Conservation (phyloP, 2,329 filamentous ascomycete species). For the Biscogniauxia marginata region DNA sequence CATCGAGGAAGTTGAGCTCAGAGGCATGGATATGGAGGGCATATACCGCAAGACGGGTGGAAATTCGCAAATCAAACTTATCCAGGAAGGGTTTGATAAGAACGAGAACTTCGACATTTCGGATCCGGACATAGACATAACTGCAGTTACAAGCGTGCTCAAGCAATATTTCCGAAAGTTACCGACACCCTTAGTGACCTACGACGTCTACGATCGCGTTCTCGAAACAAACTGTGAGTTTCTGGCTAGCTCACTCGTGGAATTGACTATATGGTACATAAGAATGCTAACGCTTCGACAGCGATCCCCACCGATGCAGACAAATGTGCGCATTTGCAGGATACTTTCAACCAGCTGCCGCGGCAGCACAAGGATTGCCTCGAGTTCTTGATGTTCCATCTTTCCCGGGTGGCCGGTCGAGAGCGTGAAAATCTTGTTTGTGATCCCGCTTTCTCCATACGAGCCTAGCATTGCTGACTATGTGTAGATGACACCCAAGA, state of each 20-base stretch:
- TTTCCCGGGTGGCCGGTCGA: constrained; percentile 79
- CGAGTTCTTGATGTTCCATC: constrained; percentile 91
- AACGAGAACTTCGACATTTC: constrained; percentile 87
- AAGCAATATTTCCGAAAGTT: constrained; percentile 98
- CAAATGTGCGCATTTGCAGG: constrained; percentile 68
- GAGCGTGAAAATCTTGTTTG: constrained; percentile 81
- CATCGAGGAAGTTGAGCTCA: constrained; percentile 92
- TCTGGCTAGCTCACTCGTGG: background rate
- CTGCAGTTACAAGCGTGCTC: constrained; percentile 89
- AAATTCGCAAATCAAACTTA: constrained; percentile 82
- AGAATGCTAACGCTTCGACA: constrained; percentile 32
- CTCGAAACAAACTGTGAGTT: constrained; percentile 74
- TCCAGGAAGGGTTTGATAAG: constrained; percentile 89
- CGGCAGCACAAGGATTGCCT: constrained; percentile 83
- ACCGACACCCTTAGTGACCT: constrained; percentile 85
- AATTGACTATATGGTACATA: background rate
- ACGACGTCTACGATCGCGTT: constrained; percentile 85
- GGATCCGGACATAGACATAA: constrained; percentile 90
- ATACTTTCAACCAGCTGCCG: constrained; percentile 75
- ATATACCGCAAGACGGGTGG: constrained; percentile 98
- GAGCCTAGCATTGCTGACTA: constrained; percentile 25
- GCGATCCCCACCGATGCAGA: constrained; percentile 65
- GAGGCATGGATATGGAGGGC: constrained; percentile 96
- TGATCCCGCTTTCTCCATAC: constrained; percentile 14
- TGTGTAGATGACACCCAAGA: constrained; percentile 85